phyloP scores from a whole-genome alignment of 129 eudicot genomes.

The Artemisia tridentata region DNA sequence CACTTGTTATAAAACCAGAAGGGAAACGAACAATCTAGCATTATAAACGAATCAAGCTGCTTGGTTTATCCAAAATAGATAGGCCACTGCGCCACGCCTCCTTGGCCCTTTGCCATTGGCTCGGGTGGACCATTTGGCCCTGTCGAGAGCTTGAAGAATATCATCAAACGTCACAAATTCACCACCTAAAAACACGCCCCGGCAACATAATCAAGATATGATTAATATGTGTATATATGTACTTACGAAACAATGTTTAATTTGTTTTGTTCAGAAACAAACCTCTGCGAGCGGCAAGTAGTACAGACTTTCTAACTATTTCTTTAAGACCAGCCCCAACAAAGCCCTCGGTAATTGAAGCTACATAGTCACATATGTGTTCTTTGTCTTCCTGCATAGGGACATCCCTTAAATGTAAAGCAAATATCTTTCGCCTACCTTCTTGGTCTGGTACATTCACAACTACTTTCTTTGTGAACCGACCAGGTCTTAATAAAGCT shows the following conservation, averaged over 20 bases:
- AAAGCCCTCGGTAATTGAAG: conserved; percentile 38
- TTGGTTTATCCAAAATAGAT: conserved; percentile 29
- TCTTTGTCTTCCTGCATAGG: conserved; percentile 46
- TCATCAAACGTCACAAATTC: conserved; percentile 47
- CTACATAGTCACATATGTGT: conserved; percentile 40
- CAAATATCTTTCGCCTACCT: conserved; percentile 44
- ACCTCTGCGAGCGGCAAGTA: conserved; percentile 62
- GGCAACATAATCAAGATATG: neutral
- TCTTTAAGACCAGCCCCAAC: conserved; percentile 64
- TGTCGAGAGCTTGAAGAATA: conserved; percentile 44
- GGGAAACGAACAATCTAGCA: conserved; percentile 2
- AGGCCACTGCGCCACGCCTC: too few species aligned
- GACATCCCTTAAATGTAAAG: conserved; percentile 38
- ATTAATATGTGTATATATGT: neutral
- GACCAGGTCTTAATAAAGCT: conserved; percentile 88
- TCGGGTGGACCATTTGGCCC: too few species aligned
- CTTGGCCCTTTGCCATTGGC: too few species aligned
- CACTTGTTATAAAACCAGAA: conserved; percentile 1
- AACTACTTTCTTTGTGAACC: conserved; percentile 37
- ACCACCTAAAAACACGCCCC: conserved; percentile 27
- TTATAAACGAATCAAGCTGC: too few species aligned
- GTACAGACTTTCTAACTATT: conserved; percentile 45
- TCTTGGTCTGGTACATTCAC: conserved; percentile 51
- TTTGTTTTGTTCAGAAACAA: conserved; percentile 10
- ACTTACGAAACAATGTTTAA: neutral